Base-by-base conservation (phyloP, 106 monocot species). In the Gastrodia elata region DNA sequence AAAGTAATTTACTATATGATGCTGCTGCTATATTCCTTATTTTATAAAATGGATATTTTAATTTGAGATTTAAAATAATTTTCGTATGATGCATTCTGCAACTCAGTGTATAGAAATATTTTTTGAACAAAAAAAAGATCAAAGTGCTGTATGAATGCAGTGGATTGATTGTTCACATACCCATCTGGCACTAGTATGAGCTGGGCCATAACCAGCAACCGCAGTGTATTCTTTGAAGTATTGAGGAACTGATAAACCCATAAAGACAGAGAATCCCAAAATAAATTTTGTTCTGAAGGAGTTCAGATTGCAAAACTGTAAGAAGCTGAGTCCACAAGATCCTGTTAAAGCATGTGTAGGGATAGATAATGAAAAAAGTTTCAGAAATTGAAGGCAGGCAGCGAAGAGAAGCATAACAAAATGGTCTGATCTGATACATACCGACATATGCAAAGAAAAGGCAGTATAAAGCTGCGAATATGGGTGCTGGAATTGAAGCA, bases 151-250 rank as follows among this genome's bases (percentile, higher is more conserved):
- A n/a, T n/a, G n/a, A n/a, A n/a, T n/a, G n/a, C n/a, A n/a, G n/a
- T n/a, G n/a, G n/a, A n/a, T 33, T 7, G 20, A 26, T 5, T 36
- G 65, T 67, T 73, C 41, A 37, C 89, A 28, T 87, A 94, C 94
- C 94, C 96, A 97, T 87, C 90, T 77, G 35, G 90, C 82, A 68
- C 74, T 49, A 36, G 96, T 97, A 74, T 92, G 96, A 64, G 90
- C 90, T 20, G 96, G 92, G 35, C 92, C 96, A 80, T 88, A 97
- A 71, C 96, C 88, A 65, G 96, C 96, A 65, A 92, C 96, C 25
- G 96, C 82, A 13, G 96, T 97, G 84, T 97, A 97, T 71, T 97
- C 96, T 6, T 97, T 97, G 86, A 97, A 97, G 84, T 97, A 97
- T 22, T 97, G 96, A 20, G 96, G 92, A 72, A 97, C 84, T 8